phyloP scores from a whole-genome alignment of 2,329 filamentous ascomycete genomes.

The Aspergillus glaucus region DNA sequence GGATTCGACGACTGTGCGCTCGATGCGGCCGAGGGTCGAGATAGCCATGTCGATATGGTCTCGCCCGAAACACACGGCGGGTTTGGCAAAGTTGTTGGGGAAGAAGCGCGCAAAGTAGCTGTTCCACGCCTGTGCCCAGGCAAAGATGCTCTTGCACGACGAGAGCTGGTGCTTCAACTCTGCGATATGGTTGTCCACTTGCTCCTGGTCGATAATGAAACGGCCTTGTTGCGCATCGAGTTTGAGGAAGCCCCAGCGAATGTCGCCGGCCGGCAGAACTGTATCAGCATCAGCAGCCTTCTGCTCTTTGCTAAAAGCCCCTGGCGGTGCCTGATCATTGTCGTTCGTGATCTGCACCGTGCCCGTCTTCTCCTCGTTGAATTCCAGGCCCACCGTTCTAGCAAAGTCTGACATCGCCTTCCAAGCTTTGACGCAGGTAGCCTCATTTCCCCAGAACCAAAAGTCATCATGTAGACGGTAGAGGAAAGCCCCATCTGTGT shows the following conservation, averaged over 20 bases:
- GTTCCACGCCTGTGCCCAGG: slow-evolving; percentile 57
- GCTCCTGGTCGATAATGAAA: slow-evolving; percentile 54
- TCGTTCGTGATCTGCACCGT: slow-evolving; percentile 37
- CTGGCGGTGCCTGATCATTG: not conserved
- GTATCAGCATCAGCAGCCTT: slow-evolving; percentile 5
- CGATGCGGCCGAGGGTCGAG: slow-evolving; percentile 47
- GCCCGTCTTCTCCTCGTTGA: slow-evolving; percentile 56
- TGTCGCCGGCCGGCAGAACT: slow-evolving; percentile 46
- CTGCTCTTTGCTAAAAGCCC: not conserved
- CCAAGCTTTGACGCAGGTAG: slow-evolving; percentile 54
- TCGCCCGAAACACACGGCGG: slow-evolving; percentile 50
- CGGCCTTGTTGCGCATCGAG: slow-evolving; percentile 48
- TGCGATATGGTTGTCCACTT: slow-evolving; percentile 54
- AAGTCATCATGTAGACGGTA: slow-evolving; percentile 61
- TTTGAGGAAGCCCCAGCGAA: slow-evolving; percentile 55
- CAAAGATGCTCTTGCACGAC: slow-evolving; percentile 50
- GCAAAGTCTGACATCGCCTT: slow-evolving; percentile 51
- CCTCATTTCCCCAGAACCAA: slow-evolving; percentile 59
- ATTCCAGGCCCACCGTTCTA: slow-evolving; percentile 49
- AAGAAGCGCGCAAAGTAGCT: slow-evolving; percentile 54
- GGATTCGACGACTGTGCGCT: slow-evolving; percentile 44
- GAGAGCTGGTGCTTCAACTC: slow-evolving; percentile 55
- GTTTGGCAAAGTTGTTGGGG: slow-evolving; percentile 51
- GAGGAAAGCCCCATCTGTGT: slow-evolving; percentile 48
- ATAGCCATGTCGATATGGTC: slow-evolving; percentile 53